Base-by-base conservation (phyloP, 768 basidiomycete species). In the Tulasnella sp. region DNA sequence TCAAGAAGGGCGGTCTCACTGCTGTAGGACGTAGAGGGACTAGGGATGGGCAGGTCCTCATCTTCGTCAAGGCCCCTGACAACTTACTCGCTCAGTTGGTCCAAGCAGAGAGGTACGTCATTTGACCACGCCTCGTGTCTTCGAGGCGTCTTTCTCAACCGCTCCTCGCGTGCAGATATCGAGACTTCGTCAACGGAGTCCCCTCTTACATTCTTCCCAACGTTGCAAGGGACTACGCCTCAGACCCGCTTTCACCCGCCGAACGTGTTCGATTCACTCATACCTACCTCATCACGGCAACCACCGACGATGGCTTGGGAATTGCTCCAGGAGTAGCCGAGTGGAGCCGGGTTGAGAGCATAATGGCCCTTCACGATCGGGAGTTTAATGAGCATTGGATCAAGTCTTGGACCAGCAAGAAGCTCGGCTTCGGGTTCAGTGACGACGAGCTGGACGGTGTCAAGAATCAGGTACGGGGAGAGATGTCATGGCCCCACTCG, bases 291-390 rank as follows among this genome's bases (percentile, higher is more conserved):
- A 91, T 94, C 3, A 90, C 92, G 1, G 90, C 89, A 0, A 87
- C 88, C 0, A 83, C 87, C n/a, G 96, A 97, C 76, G 92, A 94
- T 14, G 96, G 96, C 6, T 89, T 97, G 1, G 95, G 94, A 0
- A 90, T 98, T 73, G 90, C 91, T 10, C 92, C 94, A 1, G 90
- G 89, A 19, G 87, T 90, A 34, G 85, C 88, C 19, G 89, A 91
- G 76, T 98, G 95, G 94, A 89, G 91, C 81, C 90, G 93, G 74
- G 89, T 98, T 10, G 91, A 94, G 82, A 91, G 91, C 31, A 89
- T 98, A 75, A 91, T 95, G 87, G 90, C 92, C 1, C 87, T 98
- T 10, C 97, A 99, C 83, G 92, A 98, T 85, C 89, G 90, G 24
- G 86, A 89, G 71, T 94, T 94, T 86, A 95, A 97, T 84, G 89